Percentiles rank a stretch among this genome's conserved stretches.
Conservation (phyloP, 352 stramenopile genomes). For the Achlya hypogyna region DNA sequence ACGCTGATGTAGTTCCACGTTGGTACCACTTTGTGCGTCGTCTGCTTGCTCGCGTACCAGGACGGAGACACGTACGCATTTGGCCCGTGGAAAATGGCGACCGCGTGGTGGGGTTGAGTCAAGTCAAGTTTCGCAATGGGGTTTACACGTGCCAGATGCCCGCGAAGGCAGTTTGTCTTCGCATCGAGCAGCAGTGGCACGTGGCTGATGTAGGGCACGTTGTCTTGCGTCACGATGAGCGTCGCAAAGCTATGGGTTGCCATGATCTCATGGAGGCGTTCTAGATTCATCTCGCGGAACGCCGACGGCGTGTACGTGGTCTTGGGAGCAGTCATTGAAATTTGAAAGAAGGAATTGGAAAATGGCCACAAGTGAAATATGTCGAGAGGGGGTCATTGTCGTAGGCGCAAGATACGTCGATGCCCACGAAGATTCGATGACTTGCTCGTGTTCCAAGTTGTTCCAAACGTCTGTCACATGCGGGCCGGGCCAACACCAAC, state of each 20-base stretch:
- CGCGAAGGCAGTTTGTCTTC: neutral
- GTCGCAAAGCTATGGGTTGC: neutral
- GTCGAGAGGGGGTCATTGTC: too few species aligned
- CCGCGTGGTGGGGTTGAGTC: neutral
- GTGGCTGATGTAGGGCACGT: neutral
- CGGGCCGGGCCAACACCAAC: too few species aligned
- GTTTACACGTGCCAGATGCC: neutral
- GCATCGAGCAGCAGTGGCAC: neutral
- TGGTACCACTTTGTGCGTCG: conserved; percentile 25
- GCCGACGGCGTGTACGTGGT: neutral
- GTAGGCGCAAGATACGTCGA: too few species aligned
- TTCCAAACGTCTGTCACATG: too few species aligned
- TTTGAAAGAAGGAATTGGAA: too few species aligned
- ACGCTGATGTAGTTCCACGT: conserved; percentile 25
- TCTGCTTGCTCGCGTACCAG: conserved; percentile 18
- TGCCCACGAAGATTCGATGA: too few species aligned
- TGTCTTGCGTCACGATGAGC: neutral
- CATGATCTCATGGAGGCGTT: neutral
- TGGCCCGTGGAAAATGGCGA: neutral
- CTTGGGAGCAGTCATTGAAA: too few species aligned
- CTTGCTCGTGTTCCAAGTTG: too few species aligned
- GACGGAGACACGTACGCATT: neutral
- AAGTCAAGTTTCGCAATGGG: neutral
- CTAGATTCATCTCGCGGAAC: neutral
- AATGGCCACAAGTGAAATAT: too few species aligned